phyloP scores from a whole-genome alignment of 257 asterid species.

The Fraxinus quadrangulata region DNA sequence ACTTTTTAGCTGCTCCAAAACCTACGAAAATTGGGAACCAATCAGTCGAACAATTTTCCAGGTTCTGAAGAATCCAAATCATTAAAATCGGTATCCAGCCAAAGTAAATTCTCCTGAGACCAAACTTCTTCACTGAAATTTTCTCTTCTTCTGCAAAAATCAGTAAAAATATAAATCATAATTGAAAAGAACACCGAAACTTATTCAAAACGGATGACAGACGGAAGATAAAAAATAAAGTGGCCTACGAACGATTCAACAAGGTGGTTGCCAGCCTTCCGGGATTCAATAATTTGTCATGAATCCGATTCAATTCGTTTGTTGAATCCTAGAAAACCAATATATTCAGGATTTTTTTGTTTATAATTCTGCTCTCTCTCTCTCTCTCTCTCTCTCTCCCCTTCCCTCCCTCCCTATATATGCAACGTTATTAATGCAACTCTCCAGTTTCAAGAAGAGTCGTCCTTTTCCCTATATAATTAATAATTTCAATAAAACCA shows the following conservation, averaged over 20 bases:
- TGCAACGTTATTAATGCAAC: not conserved
- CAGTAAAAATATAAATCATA: not conserved
- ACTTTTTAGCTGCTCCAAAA: slow-evolving; percentile 1
- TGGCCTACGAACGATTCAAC: slow-evolving; percentile 14
- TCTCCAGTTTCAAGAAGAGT: not conserved
- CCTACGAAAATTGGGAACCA: not conserved
- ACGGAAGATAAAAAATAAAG: not conserved
- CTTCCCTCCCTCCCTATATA: not conserved
- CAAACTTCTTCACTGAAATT: not conserved
- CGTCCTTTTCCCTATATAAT: not conserved
- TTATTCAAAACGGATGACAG: not conserved
- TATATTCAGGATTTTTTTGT: not conserved
- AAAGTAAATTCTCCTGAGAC: not conserved
- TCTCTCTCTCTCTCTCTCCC: no score
- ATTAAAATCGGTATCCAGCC: not conserved
- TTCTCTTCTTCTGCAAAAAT: not conserved
- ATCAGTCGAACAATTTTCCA: not conserved
- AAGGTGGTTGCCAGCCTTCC: slow-evolving; percentile 4
- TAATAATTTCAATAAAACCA: no score
- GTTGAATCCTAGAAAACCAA: not conserved
- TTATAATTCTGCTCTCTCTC: not conserved
- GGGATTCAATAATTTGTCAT: not conserved
- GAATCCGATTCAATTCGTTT: not conserved
- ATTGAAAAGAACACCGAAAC: not conserved
- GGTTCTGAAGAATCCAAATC: not conserved